These are phyloP conservation scores for Coemansia sp. DNA, from an alignment of 192 early-diverging fungal genomes.

Conservation along the genomic window DNA sequence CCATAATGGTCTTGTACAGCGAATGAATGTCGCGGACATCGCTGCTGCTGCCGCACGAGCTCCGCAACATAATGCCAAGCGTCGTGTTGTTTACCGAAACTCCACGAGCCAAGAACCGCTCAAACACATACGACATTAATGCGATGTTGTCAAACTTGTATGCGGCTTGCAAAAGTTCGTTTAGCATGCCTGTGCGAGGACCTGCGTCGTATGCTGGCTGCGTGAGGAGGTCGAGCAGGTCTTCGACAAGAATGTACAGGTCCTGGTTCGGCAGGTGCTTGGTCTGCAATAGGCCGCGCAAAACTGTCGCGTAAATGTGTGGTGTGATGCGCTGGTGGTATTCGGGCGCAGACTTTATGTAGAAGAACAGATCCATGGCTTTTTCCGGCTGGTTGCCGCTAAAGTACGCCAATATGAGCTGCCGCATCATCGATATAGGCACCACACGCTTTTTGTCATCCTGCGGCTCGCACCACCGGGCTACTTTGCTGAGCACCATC, in stretches of 20 bases:
- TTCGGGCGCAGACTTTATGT: not conserved
- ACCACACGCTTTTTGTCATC: not conserved
- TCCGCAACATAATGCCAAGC: slow-evolving; percentile 28
- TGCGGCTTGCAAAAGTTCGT: slow-evolving; percentile 30
- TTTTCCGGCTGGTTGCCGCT: slow-evolving; percentile 20
- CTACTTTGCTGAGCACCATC: slow-evolving; percentile 19
- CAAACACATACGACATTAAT: slow-evolving; percentile 17
- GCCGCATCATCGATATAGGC: slow-evolving; percentile 17
- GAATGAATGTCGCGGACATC: slow-evolving; percentile 14
- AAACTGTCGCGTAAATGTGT: slow-evolving; percentile 21
- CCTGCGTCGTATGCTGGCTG: slow-evolving; percentile 2
- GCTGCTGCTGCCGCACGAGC: slow-evolving; percentile 8
- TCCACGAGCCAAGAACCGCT: slow-evolving; percentile 13
- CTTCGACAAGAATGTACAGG: slow-evolving; percentile 17
- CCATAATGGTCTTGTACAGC: slow-evolving; percentile 20
- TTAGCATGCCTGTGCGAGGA: slow-evolving; percentile 30
- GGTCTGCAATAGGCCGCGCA: slow-evolving; percentile 20
- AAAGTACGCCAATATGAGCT: slow-evolving; percentile 42
- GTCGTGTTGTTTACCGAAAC: slow-evolving; percentile 30
- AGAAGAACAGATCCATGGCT: slow-evolving; percentile 23
- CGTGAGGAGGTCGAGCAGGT: slow-evolving; percentile 19
- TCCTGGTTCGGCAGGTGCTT: slow-evolving; percentile 1
- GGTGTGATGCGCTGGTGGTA: slow-evolving; percentile 14
- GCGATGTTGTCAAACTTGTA: slow-evolving; percentile 8
- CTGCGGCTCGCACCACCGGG: not conserved